A percentile compares a stretch with the other conserved stretches of the same genome.
phyloP scores from a whole-genome alignment of 768 basidiomycete genomes.

The Sporobolomyces roseus region DNA sequence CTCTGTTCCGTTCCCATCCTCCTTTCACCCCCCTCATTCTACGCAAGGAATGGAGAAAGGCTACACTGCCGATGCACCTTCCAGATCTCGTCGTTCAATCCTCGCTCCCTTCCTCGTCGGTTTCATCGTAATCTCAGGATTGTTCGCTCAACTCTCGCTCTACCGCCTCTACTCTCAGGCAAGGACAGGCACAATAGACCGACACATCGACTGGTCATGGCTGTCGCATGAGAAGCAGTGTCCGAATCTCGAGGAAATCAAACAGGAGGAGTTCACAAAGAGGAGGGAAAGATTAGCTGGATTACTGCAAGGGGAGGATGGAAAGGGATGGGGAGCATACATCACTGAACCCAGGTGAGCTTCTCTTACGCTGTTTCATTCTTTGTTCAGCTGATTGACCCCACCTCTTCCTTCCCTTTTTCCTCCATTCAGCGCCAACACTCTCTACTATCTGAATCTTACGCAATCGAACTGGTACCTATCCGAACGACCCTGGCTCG shows the following conservation, averaged over 20 bases:
- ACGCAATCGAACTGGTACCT: conserved; percentile 9
- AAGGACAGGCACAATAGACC: conserved; percentile 1
- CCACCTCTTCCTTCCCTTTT: background rate
- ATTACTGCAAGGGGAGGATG: background rate
- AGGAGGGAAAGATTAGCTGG: conserved; percentile 1
- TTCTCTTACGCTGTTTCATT: too few species aligned
- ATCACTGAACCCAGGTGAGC: conserved; percentile 19
- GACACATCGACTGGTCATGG: conserved; percentile 1
- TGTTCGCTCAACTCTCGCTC: conserved; percentile 4
- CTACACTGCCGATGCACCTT: background rate
- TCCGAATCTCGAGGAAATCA: background rate
- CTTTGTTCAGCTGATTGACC: background rate
- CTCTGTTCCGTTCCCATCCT: too few species aligned
- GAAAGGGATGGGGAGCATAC: conserved; percentile 11
- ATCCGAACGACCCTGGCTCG: conserved; percentile 23
- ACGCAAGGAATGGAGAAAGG: conserved; percentile 18
- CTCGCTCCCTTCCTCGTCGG: background rate
- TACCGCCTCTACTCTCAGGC: background rate
- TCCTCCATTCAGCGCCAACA: conserved; percentile 18
- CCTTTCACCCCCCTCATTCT: too few species aligned
- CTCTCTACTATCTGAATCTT: conserved; percentile 22
- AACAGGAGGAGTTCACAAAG: conserved; percentile 6
- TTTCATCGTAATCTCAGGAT: background rate
- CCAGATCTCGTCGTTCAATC: background rate
- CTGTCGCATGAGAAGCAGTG: conserved; percentile 15